A percentile compares a stretch with the other conserved stretches of the same genome.
These are phyloP conservation scores for Candida peoriensis DNA, from an alignment of 805 yeast species.

Conservation along the genomic window DNA sequence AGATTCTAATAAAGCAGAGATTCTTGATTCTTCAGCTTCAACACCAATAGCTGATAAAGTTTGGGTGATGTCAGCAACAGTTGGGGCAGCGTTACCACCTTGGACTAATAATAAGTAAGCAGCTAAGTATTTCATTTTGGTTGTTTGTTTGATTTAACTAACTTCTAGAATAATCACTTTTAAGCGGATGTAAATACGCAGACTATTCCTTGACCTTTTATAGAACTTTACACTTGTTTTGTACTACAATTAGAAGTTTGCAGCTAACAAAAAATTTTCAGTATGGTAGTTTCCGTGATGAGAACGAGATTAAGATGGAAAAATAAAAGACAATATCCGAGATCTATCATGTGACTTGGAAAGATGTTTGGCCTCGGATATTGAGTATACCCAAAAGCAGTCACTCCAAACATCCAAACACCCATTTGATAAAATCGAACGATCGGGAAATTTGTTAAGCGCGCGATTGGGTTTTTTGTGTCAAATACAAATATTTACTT, in stretches of 20 bases:
- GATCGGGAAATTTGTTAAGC: too few species aligned
- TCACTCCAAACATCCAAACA: not conserved
- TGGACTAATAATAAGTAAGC: conserved; percentile 86
- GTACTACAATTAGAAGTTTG: not conserved
- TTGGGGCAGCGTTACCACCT: conserved; percentile 82
- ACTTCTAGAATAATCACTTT: conserved; percentile 68
- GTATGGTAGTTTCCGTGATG: too few species aligned
- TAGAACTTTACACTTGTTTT: conserved; percentile 1
- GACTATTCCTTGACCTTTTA: conserved; percentile 85
- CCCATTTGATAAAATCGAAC: too few species aligned
- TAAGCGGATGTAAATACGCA: conserved; percentile 56
- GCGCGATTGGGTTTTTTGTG: too few species aligned
- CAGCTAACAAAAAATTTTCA: too few species aligned
- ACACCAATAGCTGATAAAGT: conserved; percentile 72
- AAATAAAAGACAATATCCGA: not conserved
- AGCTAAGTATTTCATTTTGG: conserved; percentile 76
- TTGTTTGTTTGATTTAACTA: conserved; percentile 10
- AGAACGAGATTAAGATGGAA: too few species aligned
- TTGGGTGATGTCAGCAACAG: conserved; percentile 69
- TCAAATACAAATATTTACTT: too few species aligned
- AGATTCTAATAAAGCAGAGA: conserved; percentile 65
- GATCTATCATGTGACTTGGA: not conserved
- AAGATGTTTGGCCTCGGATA: conserved; percentile 1
- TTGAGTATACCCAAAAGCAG: not conserved
- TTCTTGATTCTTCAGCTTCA: conserved; percentile 76